Conservation (phyloP, 306 rosid species). For the Vigna reflexopilosa region DNA sequence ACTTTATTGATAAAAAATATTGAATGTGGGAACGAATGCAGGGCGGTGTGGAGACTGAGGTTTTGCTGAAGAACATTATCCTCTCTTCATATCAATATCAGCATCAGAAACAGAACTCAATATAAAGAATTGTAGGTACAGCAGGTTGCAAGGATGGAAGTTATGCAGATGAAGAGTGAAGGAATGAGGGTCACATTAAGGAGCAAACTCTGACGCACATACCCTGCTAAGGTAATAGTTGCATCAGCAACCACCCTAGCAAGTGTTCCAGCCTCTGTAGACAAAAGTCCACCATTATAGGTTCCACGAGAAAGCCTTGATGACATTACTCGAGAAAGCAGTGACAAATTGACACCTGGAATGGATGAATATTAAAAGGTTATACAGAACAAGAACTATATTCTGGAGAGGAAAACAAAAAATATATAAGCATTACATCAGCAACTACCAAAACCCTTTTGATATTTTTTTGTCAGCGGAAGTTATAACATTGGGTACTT, state of each 20-base stretch:
- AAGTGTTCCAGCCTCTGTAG: constrained; percentile 96
- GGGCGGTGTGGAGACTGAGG: background rate
- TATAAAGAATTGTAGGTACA: constrained; percentile 91
- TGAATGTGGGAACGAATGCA: constrained; percentile 33
- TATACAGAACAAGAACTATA: background rate
- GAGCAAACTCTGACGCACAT: constrained; percentile 72
- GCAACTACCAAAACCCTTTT: background rate
- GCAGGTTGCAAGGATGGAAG: constrained; percentile 87
- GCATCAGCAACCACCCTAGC: constrained; percentile 95
- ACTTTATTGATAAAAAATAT: constrained; percentile 36
- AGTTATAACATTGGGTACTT: background rate
- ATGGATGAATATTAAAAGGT: background rate
- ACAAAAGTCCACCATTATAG: constrained; percentile 85
- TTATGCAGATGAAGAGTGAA: constrained; percentile 75
- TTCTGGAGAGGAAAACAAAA: too few species aligned
- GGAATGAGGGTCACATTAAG: constrained; percentile 86
- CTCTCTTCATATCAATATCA: constrained; percentile 23
- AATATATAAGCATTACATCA: background rate
- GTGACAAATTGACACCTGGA: constrained; percentile 93
- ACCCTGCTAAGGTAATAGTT: constrained; percentile 88
- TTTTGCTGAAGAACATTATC: constrained; percentile 8
- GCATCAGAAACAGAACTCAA: constrained; percentile 42
- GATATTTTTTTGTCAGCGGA: background rate
- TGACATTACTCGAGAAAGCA: constrained; percentile 96
- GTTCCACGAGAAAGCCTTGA: constrained; percentile 98